Conservation (phyloP, 2,329 filamentous ascomycete species). For the Ceratocystis alfenasii region DNA sequence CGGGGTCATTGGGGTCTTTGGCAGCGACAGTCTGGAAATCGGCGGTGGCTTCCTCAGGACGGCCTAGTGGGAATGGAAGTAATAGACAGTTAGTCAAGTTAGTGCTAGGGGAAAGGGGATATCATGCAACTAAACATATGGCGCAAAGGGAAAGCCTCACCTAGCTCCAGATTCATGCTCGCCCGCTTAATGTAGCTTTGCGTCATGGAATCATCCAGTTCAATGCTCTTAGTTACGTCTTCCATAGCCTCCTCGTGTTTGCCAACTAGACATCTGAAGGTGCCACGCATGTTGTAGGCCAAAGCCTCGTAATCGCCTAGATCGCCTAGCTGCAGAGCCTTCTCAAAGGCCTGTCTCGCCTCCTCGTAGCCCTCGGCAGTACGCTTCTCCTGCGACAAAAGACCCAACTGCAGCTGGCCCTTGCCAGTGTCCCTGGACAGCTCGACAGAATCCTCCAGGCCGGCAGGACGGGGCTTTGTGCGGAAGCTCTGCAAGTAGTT, state of each 20-base stretch:
- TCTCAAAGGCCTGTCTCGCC: conserved; percentile 73
- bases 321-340: conserved; percentile 69
- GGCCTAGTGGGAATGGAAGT: conserved; percentile 31
- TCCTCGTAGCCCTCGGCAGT: conserved; percentile 87
- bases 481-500: conserved; percentile 99
- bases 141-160: conserved; percentile 25
- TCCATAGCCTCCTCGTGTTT: conserved; percentile 71
- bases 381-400: conserved; percentile 70
- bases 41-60: conserved; percentile 71
- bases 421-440: conserved; percentile 66
- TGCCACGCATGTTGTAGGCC: conserved; percentile 92
- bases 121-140: conserved; percentile 9
- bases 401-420: conserved; percentile 73
- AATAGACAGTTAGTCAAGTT: background rate
- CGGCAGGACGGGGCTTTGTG: conserved; percentile 62
- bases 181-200: conserved; percentile 98
- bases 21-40: conserved; percentile 79
- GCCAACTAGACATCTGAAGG: conserved; percentile 84
- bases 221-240: conserved; percentile 86
- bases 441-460: conserved; percentile 71
- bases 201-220: conserved; percentile 74
- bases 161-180: conserved; percentile 92
- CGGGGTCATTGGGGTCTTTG: conserved; percentile 79
- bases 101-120: no score
- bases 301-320: conserved; percentile 76